Evolutionary conservation across 495 filamentous ascomycete genomes (phyloP), one percentile per base, ranked within the genome.

Genomic region (Xylaria bambusicola): DNA sequence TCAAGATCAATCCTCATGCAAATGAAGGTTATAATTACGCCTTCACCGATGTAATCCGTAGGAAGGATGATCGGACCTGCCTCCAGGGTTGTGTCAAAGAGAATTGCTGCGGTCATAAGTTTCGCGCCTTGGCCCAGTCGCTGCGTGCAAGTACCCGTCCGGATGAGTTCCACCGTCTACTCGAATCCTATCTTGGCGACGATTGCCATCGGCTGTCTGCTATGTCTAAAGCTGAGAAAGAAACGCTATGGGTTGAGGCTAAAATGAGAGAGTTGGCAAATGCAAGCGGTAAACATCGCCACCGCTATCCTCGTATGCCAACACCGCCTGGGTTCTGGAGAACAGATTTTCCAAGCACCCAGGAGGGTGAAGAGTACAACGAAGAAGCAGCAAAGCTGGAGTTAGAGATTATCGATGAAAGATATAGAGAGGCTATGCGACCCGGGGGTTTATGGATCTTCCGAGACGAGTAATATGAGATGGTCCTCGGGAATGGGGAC

Each of bases 261-360:
- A 86, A 84, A 64, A 84, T 83, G 0, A 79, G 79, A 64, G 72
- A 81, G 21, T 74, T 96, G 51, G 86, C 92, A 6, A 83, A 94
- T 58, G 78, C 79, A 52, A 83, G 81, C 71, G 91, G 93, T 6
- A 88, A 76, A 68, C 94, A 97, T 74, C 78, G 87, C 38, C 84
- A 95, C 61, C 80, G 84, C 29, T 92, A 88, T 68, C 82, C 84
- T 57, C 82, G 92, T 26, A 73, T 80, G 23, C 75, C 72, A 31
- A 89, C 88, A 12, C 93, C 94, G 2, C 89, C 90, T 15, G 92
- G 92, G 1, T 97, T 88, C 66, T 98, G 94, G 94, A 81, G 91
- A 60, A 81, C 86, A 24, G 93, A 93, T 57, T 92, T 97, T 73
- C 93, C 93, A 10, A 82, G 71, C 41, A 97, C 93, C 6, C 93